Base-by-base conservation (phyloP, 495 filamentous ascomycete species). In the Hypoxylon perforatum region DNA sequence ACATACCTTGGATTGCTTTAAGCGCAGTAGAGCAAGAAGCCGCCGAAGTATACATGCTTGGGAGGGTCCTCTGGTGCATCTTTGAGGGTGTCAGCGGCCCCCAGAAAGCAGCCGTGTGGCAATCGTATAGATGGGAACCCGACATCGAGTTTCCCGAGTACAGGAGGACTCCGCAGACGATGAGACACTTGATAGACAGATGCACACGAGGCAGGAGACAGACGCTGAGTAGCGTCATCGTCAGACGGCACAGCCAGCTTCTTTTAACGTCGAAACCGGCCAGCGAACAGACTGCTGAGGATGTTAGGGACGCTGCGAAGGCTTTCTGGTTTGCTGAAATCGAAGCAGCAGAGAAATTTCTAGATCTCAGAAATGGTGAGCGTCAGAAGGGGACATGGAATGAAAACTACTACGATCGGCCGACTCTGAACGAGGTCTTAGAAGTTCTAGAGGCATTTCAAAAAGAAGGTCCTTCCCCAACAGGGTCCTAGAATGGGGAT, bases 31-130 rank as follows among this genome's bases (percentile, higher is more conserved):
- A 84, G 66, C 79, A 80, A 61, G 82, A 85, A 52, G 74, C 81
- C 0, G 78, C 77, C 18, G 76, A 80, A 55, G 82, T 83, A 7
- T 85, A 84, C 60, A 84, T 84, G 81, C 77, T 85, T 25, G 82
- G 80, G 1, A 73, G 79, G 3, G 69, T 82, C 6, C 69, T 85
- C 28, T 85, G 82, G 82, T 85, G 82, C 65, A 77, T 85, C 12
- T 85, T 83, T 50, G 82, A 85, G 64, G 80, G 80, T 4, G 77
- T 79, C 59, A 78, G 79, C 54, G 76, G 75, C 0, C 81, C 81
- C 9, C 77, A 84, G 61, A 74, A 69, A 44, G 76, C 76, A 1
- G 80, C 81, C 3, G 74, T 82, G 0, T 84, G 82, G 81, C 79
- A 81, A 56, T 80, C 78, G 33, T 84, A 82, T 61, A 72, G 69